phyloP scores from a whole-genome alignment of 345 rosid genomes.

The Populus ilicifolia region DNA sequence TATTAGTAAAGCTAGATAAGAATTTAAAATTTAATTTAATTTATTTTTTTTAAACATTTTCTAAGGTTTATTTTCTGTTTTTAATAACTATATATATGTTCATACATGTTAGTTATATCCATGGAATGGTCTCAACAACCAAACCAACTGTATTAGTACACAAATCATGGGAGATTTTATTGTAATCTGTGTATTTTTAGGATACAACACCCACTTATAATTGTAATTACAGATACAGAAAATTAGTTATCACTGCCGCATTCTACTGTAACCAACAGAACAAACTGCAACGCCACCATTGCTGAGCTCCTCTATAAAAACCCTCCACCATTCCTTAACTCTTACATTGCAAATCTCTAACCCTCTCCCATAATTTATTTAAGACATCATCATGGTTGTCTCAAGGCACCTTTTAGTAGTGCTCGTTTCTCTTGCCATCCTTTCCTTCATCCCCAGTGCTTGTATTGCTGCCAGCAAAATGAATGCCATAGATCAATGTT shows the following conservation, averaged over 20 bases:
- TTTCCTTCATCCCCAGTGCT: not conserved
- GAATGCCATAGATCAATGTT: conserved; percentile 73
- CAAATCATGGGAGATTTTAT: too few relatives aligned
- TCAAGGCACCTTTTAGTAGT: conserved; percentile 10
- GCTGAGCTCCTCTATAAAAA: not conserved
- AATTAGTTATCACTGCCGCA: not conserved
- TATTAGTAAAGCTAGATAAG: too few relatives aligned
- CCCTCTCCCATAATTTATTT: too few relatives aligned
- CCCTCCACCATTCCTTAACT: not conserved
- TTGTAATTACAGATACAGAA: not conserved
- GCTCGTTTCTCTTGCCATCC: conserved; percentile 8
- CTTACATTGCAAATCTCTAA: not conserved
- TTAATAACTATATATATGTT: too few relatives aligned
- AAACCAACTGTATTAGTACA: too few relatives aligned
- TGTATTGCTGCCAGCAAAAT: conserved; percentile 15
- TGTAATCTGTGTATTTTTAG: too few relatives aligned
- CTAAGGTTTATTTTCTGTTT: too few relatives aligned
- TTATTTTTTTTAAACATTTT: too few relatives aligned
- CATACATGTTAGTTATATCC: too few relatives aligned
- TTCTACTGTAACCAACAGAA: not conserved
- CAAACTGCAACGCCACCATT: not conserved
- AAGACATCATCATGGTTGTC: conserved; percentile 5
- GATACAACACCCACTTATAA: too few relatives aligned
- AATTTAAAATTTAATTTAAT: too few relatives aligned
- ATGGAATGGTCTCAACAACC: too few relatives aligned